Evolutionary conservation across 2,329 filamentous ascomycete genomes (phyloP).

Genomic region (Biscogniauxia sp.): DNA sequence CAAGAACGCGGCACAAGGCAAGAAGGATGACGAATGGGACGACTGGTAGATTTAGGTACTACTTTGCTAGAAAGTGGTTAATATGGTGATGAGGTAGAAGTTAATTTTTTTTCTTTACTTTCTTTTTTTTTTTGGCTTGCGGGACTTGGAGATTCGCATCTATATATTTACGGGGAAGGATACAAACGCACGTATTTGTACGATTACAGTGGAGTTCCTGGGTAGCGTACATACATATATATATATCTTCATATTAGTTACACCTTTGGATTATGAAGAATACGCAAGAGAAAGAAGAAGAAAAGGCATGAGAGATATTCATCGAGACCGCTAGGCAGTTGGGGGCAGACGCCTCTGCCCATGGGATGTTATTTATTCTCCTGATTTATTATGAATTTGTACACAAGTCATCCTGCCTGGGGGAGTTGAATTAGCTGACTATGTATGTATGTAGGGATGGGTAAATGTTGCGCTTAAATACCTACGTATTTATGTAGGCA

Average conservation of each 20-base stretch:
- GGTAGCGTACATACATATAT: slow-evolving; percentile 12
- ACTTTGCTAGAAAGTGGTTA: slow-evolving; percentile 7
- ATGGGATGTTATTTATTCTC: no score
- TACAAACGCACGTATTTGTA: not conserved
- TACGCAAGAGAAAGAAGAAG: not conserved
- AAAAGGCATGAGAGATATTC: not conserved
- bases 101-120: not conserved
- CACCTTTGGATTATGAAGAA: not conserved
- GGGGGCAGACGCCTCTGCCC: no score
- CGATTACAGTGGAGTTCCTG: slow-evolving; percentile 1
- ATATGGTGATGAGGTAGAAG: not conserved
- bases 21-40: slow-evolving; percentile 62
- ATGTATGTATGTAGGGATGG: no score
- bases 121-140: not conserved
- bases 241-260: slow-evolving; percentile 2
- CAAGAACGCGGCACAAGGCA: slow-evolving; percentile 33
- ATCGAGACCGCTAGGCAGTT: no score
- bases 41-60: slow-evolving; percentile 49
- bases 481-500: no score
- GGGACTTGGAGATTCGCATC: not conserved
- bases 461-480: no score
- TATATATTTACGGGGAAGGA: not conserved
- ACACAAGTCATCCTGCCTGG: no score
- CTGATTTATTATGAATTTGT: no score
- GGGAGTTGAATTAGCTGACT: no score